Evolutionary conservation across 2,329 filamentous ascomycete genomes (phyloP).

Genomic region (Blastomyces percursus): DNA sequence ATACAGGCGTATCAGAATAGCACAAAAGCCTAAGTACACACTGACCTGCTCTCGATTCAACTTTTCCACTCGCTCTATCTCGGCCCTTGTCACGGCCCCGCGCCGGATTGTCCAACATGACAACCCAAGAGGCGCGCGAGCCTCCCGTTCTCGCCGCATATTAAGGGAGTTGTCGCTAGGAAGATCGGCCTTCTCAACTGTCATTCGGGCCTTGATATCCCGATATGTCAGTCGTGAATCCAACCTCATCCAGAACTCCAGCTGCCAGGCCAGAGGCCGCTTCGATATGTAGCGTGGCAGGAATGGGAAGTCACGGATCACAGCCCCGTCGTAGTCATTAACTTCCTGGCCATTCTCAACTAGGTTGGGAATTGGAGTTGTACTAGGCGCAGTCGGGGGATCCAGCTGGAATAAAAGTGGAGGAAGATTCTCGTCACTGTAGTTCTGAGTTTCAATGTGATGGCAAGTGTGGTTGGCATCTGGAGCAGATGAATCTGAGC

Average conservation of each 20-base stretch:
- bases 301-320: slow-evolving; percentile 19
- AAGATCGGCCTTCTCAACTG: slow-evolving; percentile 9
- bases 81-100: slow-evolving; percentile 13
- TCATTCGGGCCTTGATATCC: slow-evolving; percentile 24
- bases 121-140: slow-evolving; percentile 17
- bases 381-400: slow-evolving; percentile 5
- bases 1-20: not conserved
- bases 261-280: slow-evolving; percentile 19
- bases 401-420: slow-evolving; percentile 20
- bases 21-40: slow-evolving; percentile 8
- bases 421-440: slow-evolving; percentile 15
- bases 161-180: slow-evolving; percentile 20
- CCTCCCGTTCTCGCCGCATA: slow-evolving; percentile 21
- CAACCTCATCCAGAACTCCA: slow-evolving; percentile 24
- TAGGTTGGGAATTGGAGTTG: slow-evolving; percentile 6
- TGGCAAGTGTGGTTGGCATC: slow-evolving; percentile 17
- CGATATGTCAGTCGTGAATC: slow-evolving; percentile 20
- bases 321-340: slow-evolving; percentile 10
- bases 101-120: slow-evolving; percentile 21
- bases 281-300: slow-evolving; percentile 22
- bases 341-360: slow-evolving; percentile 14
- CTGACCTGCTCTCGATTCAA: slow-evolving; percentile 16
- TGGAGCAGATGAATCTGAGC: slow-evolving; percentile 5
- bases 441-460: slow-evolving; percentile 17
- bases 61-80: slow-evolving; percentile 21